phyloP scores from a whole-genome alignment of 257 asterid genomes.

The Solanum tarapatanum region DNA sequence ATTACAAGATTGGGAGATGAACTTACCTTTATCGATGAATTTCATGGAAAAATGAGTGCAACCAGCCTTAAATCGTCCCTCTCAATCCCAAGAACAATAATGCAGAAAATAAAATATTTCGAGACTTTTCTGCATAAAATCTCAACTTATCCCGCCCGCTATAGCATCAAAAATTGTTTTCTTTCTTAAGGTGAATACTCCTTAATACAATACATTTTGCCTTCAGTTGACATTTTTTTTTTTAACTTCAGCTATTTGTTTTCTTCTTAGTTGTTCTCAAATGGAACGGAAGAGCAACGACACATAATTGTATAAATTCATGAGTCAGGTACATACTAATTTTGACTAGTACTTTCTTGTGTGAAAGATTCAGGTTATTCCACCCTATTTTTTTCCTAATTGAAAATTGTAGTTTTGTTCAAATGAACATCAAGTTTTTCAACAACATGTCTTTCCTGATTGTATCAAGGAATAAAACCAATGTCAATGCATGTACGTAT shows the following conservation, averaged over 20 bases:
- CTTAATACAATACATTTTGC: not conserved
- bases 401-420: not conserved
- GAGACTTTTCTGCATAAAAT: too few species aligned
- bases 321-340: not conserved
- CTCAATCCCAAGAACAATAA: not conserved
- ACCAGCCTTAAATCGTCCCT: not conserved
- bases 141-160: too few species aligned
- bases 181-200: not conserved
- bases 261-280: not conserved
- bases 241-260: not conserved
- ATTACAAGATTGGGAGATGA: not conserved
- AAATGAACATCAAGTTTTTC: too few species aligned
- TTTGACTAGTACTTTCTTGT: not conserved
- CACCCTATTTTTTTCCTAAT: not conserved
- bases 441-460: not conserved
- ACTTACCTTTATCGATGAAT: not conserved
- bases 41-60: not conserved
- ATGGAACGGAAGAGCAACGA: not conserved
- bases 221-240: not conserved
- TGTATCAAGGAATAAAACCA: not conserved
- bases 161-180: too few species aligned
- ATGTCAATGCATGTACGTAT: not conserved
- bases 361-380: too few species aligned
- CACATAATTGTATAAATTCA: not conserved
- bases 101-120: too few species aligned